Percentiles rank a stretch among this genome's conserved stretches.
Conservation (phyloP, 331 rosid genomes). For the Rhamnella rubrinervis region DNA sequence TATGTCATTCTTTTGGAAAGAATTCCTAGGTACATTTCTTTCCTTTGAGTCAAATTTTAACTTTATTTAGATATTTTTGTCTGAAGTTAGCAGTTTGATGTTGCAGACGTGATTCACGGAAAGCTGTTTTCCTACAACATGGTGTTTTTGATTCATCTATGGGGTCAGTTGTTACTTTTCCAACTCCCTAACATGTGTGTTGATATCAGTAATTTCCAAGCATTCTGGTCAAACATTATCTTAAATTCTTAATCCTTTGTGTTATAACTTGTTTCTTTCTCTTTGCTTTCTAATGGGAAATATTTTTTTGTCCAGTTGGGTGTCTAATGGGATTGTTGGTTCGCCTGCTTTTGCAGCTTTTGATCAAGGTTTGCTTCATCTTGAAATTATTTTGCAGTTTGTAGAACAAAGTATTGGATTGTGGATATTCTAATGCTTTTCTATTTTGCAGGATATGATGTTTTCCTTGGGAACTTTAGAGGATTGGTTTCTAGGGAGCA, state of each 20-base stretch:
- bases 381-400: constrained; percentile 6
- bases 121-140: constrained; percentile 90
- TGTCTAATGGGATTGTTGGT: constrained; percentile 94
- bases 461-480: constrained; percentile 85
- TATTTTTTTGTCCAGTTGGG: constrained; percentile 66
- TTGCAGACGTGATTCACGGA: constrained; percentile 83
- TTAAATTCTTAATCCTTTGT: too few relatives aligned
- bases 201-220: too few relatives aligned
- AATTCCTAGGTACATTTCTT: constrained; percentile 70
- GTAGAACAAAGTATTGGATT: constrained; percentile 7
- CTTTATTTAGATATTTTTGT: constrained; percentile 15
- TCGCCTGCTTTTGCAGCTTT: constrained; percentile 98
- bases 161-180: constrained; percentile 67
- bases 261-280: too few relatives aligned
- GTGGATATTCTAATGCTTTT: constrained; percentile 11
- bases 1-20: constrained; percentile 93
- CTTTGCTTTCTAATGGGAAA: too few relatives aligned
- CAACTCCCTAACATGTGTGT: constrained; percentile 3
- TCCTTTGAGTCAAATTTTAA: neutral
- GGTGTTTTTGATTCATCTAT: constrained; percentile 90
- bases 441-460: constrained; percentile 73
- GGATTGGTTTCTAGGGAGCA: constrained; percentile 96
- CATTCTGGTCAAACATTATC: too few relatives aligned
- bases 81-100: constrained; percentile 23
- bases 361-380: constrained; percentile 72